These are phyloP conservation scores for Ceratocystis cacaofunesta DNA, from an alignment of 2,329 filamentous ascomycete genomes.

Conservation along the genomic window DNA sequence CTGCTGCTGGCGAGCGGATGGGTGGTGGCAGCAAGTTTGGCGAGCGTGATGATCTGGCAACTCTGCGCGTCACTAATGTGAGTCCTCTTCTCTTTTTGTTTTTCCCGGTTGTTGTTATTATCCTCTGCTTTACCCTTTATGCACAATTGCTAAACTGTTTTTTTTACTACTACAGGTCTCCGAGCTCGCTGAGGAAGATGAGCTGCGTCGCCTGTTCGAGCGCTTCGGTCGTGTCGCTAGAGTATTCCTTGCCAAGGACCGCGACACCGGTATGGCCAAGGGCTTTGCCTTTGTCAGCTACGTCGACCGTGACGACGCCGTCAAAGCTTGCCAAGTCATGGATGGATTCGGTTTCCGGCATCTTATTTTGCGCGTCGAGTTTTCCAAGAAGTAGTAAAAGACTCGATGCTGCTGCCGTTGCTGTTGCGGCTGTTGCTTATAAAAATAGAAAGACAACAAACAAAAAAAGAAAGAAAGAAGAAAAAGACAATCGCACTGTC, in stretches of 20 bases:
- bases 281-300: constrained; percentile 99
- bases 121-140: not conserved
- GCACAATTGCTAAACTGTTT: not conserved
- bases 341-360: constrained; percentile 88
- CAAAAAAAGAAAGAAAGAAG: not conserved
- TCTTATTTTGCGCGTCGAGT: constrained; percentile 74
- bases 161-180: constrained; percentile 48
- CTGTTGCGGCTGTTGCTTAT: not conserved
- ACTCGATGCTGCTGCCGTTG: not conserved
- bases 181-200: constrained; percentile 90
- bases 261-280: constrained; percentile 91
- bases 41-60: constrained; percentile 92
- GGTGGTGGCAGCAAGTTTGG: constrained; percentile 55
- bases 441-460: constrained; percentile 1
- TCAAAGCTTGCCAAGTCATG: constrained; percentile 91
- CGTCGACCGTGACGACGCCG: constrained; percentile 75
- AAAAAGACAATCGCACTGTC: not conserved
- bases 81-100: constrained; percentile 27
- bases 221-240: constrained; percentile 91
- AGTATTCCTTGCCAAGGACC: constrained; percentile 95
- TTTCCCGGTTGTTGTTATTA: not conserved
- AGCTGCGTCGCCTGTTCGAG: constrained; percentile 96
- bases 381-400: constrained; percentile 47
- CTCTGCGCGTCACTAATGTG: constrained; percentile 93
- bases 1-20: constrained; percentile 65